Evolutionary conservation across 2,329 filamentous ascomycete species (phyloP).

Genomic region (Samsoniella hepiali): DNA sequence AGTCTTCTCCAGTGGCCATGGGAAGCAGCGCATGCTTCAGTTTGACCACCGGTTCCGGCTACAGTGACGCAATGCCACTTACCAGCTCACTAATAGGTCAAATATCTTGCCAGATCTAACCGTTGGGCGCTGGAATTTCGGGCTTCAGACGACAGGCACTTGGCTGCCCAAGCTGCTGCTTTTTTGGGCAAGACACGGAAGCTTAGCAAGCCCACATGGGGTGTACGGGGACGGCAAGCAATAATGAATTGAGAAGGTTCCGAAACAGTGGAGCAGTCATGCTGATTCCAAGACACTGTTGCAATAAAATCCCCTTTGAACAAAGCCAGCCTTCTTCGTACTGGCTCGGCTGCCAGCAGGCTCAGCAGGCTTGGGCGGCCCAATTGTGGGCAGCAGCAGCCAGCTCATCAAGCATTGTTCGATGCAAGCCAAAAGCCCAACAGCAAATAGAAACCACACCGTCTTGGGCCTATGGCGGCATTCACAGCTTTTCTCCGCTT

Average conservation of each 20-base stretch:
- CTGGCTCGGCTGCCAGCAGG: neutral
- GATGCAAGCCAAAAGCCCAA: conserved; percentile 2
- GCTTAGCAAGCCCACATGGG: neutral
- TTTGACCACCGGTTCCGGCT: neutral
- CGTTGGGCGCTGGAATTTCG: conserved; percentile 15
- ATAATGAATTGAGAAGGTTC: conserved; percentile 7
- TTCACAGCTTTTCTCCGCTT: neutral
- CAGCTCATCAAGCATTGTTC: conserved; percentile 12
- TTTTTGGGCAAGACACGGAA: conserved; percentile 2
- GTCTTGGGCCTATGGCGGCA: neutral
- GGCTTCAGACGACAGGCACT: conserved; percentile 1
- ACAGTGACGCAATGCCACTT: neutral
- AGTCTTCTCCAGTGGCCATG: neutral
- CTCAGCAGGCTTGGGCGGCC: neutral
- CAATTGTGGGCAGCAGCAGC: conserved; percentile 4
- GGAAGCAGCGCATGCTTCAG: neutral
- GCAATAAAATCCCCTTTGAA: neutral
- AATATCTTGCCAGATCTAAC: neutral
- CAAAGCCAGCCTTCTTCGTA: neutral
- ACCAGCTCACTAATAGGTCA: neutral
- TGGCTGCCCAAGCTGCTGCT: conserved; percentile 7
- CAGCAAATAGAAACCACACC: neutral
- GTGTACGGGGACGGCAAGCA: conserved; percentile 1
- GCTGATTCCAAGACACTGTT: conserved; percentile 1
- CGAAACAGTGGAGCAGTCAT: conserved; percentile 3